Conservation (phyloP, 805 yeast species). For the Schwanniomyces yamadae region DNA sequence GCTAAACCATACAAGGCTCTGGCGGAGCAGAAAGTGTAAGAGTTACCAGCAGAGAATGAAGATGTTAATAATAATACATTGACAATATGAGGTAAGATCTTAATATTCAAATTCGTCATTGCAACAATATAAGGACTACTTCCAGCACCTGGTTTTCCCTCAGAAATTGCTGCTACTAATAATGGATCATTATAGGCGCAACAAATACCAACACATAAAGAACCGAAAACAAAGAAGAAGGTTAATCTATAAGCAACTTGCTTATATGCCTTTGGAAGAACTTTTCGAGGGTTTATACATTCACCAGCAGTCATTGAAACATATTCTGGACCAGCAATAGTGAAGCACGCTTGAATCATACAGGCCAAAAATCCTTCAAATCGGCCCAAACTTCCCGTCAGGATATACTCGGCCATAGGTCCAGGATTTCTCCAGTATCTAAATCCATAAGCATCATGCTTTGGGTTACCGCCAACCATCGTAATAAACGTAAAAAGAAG, state of each 20-base stretch:
- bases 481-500: slow-evolving; percentile 68
- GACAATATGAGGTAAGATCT: slow-evolving; percentile 30
- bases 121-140: slow-evolving; percentile 30
- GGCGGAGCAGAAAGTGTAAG: slow-evolving; percentile 18
- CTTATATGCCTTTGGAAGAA: slow-evolving; percentile 20
- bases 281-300: slow-evolving; percentile 19
- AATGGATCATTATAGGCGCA: slow-evolving; percentile 15
- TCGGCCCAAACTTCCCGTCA: slow-evolving; percentile 53
- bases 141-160: slow-evolving; percentile 5
- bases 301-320: slow-evolving; percentile 10
- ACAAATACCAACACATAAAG: slow-evolving; percentile 16
- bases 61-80: slow-evolving; percentile 33
- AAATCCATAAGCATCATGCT: slow-evolving; percentile 48
- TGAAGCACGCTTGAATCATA: slow-evolving; percentile 16
- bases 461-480: slow-evolving; percentile 81
- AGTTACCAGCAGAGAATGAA: slow-evolving; percentile 22
- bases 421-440: slow-evolving; percentile 32
- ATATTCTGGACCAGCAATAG: slow-evolving; percentile 28
- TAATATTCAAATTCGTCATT: slow-evolving; percentile 23
- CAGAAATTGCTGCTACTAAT: slow-evolving; percentile 30
- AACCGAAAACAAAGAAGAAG: slow-evolving; percentile 18
- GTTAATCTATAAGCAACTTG: slow-evolving; percentile 21
- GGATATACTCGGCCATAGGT: slow-evolving; percentile 7
- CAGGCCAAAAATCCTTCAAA: slow-evolving; percentile 66
- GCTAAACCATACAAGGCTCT: slow-evolving; percentile 20